Evolutionary conservation across 176 grass and related monocot genomes (phyloP).

Genomic region (Eleusine coracana): DNA sequence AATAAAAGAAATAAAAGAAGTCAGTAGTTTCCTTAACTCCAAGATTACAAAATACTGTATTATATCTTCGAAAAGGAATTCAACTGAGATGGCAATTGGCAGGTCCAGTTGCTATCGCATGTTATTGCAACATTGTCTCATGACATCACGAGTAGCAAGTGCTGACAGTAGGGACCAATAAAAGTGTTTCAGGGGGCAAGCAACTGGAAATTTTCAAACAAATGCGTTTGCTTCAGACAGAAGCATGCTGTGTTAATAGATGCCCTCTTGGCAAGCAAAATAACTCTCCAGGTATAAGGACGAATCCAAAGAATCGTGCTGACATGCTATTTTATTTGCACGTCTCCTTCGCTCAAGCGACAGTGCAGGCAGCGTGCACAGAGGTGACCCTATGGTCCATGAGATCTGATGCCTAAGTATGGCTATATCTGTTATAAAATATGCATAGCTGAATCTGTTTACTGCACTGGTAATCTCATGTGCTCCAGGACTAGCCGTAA

Average conservation of each 20-base stretch:
- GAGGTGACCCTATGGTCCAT: conserved; percentile 35
- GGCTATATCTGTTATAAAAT: conserved; percentile 23
- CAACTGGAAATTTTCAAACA: conserved; percentile 14
- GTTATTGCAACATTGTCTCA: conserved; percentile 4
- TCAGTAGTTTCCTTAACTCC: conserved; percentile 4
- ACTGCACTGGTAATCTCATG: not conserved
- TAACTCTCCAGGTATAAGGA: conserved; percentile 1
- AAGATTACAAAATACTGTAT: conserved; percentile 15
- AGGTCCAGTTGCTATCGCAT: not conserved
- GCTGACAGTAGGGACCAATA: not conserved
- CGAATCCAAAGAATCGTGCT: conserved; percentile 13
- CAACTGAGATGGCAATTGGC: conserved; percentile 8
- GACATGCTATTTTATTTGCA: conserved; percentile 47
- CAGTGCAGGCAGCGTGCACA: conserved; percentile 38
- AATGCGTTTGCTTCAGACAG: conserved; percentile 48
- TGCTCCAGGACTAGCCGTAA: not conserved
- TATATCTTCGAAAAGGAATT: not conserved
- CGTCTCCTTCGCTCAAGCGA: conserved; percentile 27
- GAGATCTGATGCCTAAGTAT: conserved; percentile 32
- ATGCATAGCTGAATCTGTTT: conserved; percentile 10
- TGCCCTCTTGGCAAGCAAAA: conserved; percentile 26
- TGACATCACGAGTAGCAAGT: not conserved
- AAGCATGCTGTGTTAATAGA: conserved; percentile 41
- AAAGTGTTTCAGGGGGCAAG: not conserved
- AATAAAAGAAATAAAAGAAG: not conserved